Percentiles rank a stretch among this genome's conserved stretches.
Evolutionary conservation across 2,329 filamentous ascomycete species (phyloP).

Genomic region (Microcyclosporella mali): DNA sequence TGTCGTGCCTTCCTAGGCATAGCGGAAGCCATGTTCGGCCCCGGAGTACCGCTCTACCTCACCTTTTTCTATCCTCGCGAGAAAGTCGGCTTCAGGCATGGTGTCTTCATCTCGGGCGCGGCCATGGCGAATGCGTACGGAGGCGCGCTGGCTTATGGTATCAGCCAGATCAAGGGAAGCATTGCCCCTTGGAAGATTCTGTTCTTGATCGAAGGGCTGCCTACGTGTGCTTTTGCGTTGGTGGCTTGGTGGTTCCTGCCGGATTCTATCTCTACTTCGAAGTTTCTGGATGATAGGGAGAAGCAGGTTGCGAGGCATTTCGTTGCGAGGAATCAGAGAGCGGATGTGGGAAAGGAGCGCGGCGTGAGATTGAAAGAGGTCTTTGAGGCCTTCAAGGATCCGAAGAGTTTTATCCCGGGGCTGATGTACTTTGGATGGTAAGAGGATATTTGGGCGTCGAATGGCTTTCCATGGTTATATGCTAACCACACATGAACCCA

Average conservation of each 20-base stretch:
- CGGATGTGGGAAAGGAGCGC: constrained; percentile 15
- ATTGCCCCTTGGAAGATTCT: constrained; percentile 58
- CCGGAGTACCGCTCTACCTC: constrained; percentile 57
- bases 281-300: constrained; percentile 39
- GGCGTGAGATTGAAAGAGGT: constrained; percentile 17
- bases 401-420: constrained; percentile 15
- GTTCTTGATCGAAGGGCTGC: constrained; percentile 59
- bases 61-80: constrained; percentile 57
- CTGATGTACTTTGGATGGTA: constrained; percentile 21
- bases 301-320: constrained; percentile 34
- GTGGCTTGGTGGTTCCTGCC: constrained; percentile 47
- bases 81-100: constrained; percentile 51
- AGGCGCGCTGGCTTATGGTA: constrained; percentile 57
- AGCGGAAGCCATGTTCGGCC: constrained; percentile 30
- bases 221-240: constrained; percentile 50
- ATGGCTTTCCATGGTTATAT: no score
- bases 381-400: constrained; percentile 18
- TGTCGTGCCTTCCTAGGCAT: constrained; percentile 45
- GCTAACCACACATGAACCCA: not conserved
- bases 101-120: constrained; percentile 49
- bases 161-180: constrained; percentile 53
- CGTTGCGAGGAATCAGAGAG: constrained; percentile 15
- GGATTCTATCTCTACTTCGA: constrained; percentile 41
- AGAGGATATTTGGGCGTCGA: no score
- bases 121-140: constrained; percentile 76